Base-by-base conservation (phyloP, 306 rosid genomes). In the Myrica gale region DNA sequence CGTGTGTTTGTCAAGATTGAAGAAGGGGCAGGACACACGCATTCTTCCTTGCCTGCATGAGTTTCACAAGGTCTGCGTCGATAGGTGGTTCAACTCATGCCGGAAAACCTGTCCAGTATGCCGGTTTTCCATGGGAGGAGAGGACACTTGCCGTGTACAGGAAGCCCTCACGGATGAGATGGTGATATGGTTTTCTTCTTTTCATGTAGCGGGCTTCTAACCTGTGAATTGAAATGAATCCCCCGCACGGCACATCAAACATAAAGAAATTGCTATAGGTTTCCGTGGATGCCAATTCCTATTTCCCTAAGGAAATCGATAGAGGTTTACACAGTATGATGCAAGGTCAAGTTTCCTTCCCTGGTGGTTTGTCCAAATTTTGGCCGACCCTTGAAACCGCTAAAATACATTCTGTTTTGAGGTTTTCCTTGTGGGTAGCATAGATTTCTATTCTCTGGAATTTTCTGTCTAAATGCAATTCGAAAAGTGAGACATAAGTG, bases 171-270 rank as follows among this genome's bases (percentile, higher is more conserved):
- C 96, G 0, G 98, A 95, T 26, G 98, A 95, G 52, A 92, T 90
- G 96, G 54, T 89, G 39, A 89, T 92, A 5, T 95, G 97, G 88
- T 95, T 90, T 82, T 92, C 97, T 79, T 95, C 97, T 75, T 95
- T 92, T 75, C 98, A 95, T 73, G 79, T 88, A 57, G 84, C 97
- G 72, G 98, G 96, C 69, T 87, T 89, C 86, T 92, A 74, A 84
- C 8, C 9, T 44, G 20, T 62, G 61, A 72, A n/a, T 19, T 69
- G 19, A 23, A 3, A 57, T 57, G 6, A 20, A 57, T 57, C 63
- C 21, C 9, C 15, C n/a, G 7, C 11, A 39, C 15, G 42, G 16
- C 17, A 45, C 71, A 13, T 15, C 37, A 72, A 4, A n/a, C 8
- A 72, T 17, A 51, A 53, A 9, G 13, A 37, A 63, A 16, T 12